These are phyloP conservation scores for Leccinum uliginosum DNA, from an alignment of 768 basidiomycete species.

Conservation along the genomic window DNA sequence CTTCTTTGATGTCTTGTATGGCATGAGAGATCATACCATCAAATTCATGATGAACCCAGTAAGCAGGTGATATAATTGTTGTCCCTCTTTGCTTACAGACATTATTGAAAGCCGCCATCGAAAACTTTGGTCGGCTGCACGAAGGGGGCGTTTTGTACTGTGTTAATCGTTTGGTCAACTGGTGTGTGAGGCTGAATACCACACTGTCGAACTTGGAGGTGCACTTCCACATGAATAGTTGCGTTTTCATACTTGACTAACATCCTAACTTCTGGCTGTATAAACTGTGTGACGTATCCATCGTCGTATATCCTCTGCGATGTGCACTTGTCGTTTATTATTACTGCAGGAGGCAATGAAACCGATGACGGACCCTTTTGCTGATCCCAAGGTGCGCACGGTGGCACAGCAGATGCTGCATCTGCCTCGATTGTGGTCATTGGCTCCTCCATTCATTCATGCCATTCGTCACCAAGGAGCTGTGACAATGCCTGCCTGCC, in stretches of 20 bases:
- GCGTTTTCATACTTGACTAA: not conserved
- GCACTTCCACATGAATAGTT: constrained; percentile 6
- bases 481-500: constrained; percentile 96
- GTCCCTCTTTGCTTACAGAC: constrained; percentile 34
- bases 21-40: too few relatives aligned
- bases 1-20: too few relatives aligned
- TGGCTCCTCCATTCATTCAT: constrained; percentile 94
- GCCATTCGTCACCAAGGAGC: constrained; percentile 98
- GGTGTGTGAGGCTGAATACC: constrained; percentile 61
- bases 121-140: constrained; percentile 86
- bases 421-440: constrained; percentile 86
- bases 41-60: constrained; percentile 91
- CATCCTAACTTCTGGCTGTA: constrained; percentile 87
- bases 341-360: constrained; percentile 90
- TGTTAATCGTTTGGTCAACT: constrained; percentile 94
- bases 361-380: constrained; percentile 84
- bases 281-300: constrained; percentile 98
- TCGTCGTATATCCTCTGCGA: constrained; percentile 49
- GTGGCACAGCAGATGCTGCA: constrained; percentile 96
- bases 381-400: constrained; percentile 52
- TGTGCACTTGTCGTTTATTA: not conserved
- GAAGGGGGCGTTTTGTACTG: constrained; percentile 93
- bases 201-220: constrained; percentile 65
- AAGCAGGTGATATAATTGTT: constrained; percentile 12
- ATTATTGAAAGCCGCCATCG: constrained; percentile 79